A percentile compares a stretch with the other conserved stretches of the same genome.
Conservation (phyloP, 768 basidiomycete species). For the Lactarius indigo region DNA sequence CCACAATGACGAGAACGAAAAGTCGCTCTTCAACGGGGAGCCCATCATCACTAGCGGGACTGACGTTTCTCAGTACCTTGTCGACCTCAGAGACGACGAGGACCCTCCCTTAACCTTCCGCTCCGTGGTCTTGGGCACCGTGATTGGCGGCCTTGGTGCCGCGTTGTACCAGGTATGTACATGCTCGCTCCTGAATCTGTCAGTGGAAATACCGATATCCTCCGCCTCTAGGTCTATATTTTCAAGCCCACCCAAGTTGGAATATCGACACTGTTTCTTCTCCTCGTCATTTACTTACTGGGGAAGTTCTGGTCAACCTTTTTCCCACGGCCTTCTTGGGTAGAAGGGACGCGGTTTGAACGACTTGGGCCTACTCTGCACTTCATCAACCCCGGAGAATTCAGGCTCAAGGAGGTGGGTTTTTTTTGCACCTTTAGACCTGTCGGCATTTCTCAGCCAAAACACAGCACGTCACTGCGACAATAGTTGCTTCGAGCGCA, state of each 20-base stretch:
- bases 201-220: background rate
- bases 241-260: conserved; percentile 55
- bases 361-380: conserved; percentile 39
- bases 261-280: conserved; percentile 55
- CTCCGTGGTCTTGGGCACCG: conserved; percentile 52
- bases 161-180: conserved; percentile 48
- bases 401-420: conserved; percentile 54
- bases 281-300: conserved; percentile 50
- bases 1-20: conserved; percentile 2
- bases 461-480: conserved; percentile 52
- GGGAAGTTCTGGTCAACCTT: conserved; percentile 50
- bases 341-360: conserved; percentile 43
- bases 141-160: conserved; percentile 57
- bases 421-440: background rate
- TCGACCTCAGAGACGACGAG: conserved; percentile 56
- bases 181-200: background rate
- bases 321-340: conserved; percentile 41
- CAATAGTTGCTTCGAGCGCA: conserved; percentile 55
- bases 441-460: background rate
- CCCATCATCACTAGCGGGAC: conserved; percentile 36
- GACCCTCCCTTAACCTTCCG: conserved; percentile 55
- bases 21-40: conserved; percentile 18
- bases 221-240: conserved; percentile 44
- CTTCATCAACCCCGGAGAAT: conserved; percentile 57
- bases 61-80: conserved; percentile 53